Percentiles rank a stretch among this genome's conserved stretches.
Evolutionary conservation across 495 filamentous ascomycete species (phyloP).

Genomic region (Thermothielavioides terrestris): DNA sequence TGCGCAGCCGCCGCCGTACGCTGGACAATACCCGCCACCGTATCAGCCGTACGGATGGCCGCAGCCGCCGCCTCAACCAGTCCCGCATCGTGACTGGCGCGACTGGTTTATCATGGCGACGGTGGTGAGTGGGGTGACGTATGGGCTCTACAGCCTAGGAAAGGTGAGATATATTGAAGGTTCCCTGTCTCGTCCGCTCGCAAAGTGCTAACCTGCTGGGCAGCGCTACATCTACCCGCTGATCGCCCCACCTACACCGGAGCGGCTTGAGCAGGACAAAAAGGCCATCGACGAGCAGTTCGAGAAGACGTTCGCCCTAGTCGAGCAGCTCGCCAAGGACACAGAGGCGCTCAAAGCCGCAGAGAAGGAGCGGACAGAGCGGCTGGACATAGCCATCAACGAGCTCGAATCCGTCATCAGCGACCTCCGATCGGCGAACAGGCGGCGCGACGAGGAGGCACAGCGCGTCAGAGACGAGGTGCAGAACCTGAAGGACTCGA

Average conservation of each 20-base stretch:
- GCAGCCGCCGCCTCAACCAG: slow-evolving; percentile 55
- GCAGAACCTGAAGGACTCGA: slow-evolving; percentile 65
- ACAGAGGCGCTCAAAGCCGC: slow-evolving; percentile 77
- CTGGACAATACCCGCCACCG: slow-evolving; percentile 56
- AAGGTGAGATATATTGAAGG: slow-evolving; percentile 46
- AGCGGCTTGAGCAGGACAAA: slow-evolving; percentile 89
- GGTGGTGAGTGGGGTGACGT: slow-evolving; percentile 74
- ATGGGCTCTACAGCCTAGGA: slow-evolving; percentile 76
- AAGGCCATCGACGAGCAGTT: slow-evolving; percentile 84
- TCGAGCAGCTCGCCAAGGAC: slow-evolving; percentile 86
- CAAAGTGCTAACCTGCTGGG: slow-evolving; percentile 14
- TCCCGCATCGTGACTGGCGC: slow-evolving; percentile 82
- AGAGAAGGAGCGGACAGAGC: slow-evolving; percentile 75
- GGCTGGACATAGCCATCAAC: slow-evolving; percentile 69
- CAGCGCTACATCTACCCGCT: slow-evolving; percentile 85
- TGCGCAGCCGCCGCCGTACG: slow-evolving; percentile 48
- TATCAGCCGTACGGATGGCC: slow-evolving; percentile 55
- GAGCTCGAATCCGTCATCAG: slow-evolving; percentile 77
- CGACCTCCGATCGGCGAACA: slow-evolving; percentile 69
- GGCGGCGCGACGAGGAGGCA: slow-evolving; percentile 74
- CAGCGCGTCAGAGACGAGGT: slow-evolving; percentile 82
- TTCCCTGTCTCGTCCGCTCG: neutral
- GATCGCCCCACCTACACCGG: slow-evolving; percentile 86
- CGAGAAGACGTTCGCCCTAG: slow-evolving; percentile 76
- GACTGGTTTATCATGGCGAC: slow-evolving; percentile 99